phyloP scores from a whole-genome alignment of 2,329 filamentous ascomycete species.

The Moelleriella libera region DNA sequence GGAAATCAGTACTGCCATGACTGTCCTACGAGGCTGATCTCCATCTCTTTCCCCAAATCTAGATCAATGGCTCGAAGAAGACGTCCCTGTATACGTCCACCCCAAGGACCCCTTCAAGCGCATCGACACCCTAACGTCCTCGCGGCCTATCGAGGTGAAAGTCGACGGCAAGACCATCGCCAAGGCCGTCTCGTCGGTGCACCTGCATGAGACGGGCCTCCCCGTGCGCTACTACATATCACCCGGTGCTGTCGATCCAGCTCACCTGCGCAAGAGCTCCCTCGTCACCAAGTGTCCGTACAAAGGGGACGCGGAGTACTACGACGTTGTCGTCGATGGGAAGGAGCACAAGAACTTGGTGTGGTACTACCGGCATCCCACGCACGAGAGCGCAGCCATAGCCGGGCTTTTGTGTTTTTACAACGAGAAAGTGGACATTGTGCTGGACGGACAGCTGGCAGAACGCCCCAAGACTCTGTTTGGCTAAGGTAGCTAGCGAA shows the following conservation, averaged over 20 bases:
- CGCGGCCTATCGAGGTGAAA: constrained; percentile 35
- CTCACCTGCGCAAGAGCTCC: constrained; percentile 30
- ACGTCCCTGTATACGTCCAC: constrained; percentile 43
- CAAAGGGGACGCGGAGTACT: constrained; percentile 52
- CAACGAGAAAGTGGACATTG: constrained; percentile 54
- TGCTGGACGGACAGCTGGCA: constrained; percentile 30
- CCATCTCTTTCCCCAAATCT: background rate
- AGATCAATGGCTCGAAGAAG: constrained; percentile 39
- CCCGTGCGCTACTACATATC: constrained; percentile 46
- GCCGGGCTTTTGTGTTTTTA: constrained; percentile 49
- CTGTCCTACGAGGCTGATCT: background rate
- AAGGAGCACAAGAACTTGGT: constrained; percentile 33
- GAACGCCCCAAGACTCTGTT: no score
- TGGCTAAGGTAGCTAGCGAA: no score
- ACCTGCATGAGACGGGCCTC: constrained; percentile 47
- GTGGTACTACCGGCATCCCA: constrained; percentile 49
- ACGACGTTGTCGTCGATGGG: constrained; percentile 33
- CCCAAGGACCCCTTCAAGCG: constrained; percentile 56
- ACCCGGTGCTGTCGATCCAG: constrained; percentile 30
- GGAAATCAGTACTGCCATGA: background rate
- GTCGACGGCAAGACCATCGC: constrained; percentile 31
- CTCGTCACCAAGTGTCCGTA: constrained; percentile 50
- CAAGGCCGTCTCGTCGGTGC: constrained; percentile 29
- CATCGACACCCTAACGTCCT: constrained; percentile 44
- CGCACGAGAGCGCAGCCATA: constrained; percentile 38